Percentiles rank a stretch among this genome's conserved stretches.
These are phyloP conservation scores for Helianthus annuus DNA, from an alignment of 129 eudicot species.

Conservation along the genomic window HanXRQr2.0-SUNRISE NC_035436.2:157492915-157493414, in stretches of 20 bases:
- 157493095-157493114: not conserved
- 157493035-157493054: conserved; percentile 97
- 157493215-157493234: conserved; percentile 87
- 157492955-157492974: conserved; percentile 99
- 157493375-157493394: no score
- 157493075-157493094: conserved; percentile 46
- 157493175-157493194: conserved; percentile 87
- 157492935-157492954: conserved; percentile 96
- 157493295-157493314: conserved; percentile 40
- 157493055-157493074: conserved; percentile 94
- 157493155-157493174: conserved; percentile 48
- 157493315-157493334: conserved; percentile 5
- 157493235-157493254: conserved; percentile 96
- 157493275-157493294: conserved; percentile 90
- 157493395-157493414: not conserved
- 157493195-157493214: conserved; percentile 88
- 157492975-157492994: conserved; percentile 99
- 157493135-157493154: conserved; percentile 8
- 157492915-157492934: conserved; percentile 93
- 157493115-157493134: not conserved
- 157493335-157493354: not conserved
- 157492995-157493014: conserved; percentile 87
- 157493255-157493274: conserved; percentile 96
- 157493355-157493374: not conserved
- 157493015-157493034: conserved; percentile 92